Evolutionary conservation across 192 early-diverging fungal species (phyloP), one percentile per base, ranked within the genome.

Genomic region (Backusella westeae): DNA sequence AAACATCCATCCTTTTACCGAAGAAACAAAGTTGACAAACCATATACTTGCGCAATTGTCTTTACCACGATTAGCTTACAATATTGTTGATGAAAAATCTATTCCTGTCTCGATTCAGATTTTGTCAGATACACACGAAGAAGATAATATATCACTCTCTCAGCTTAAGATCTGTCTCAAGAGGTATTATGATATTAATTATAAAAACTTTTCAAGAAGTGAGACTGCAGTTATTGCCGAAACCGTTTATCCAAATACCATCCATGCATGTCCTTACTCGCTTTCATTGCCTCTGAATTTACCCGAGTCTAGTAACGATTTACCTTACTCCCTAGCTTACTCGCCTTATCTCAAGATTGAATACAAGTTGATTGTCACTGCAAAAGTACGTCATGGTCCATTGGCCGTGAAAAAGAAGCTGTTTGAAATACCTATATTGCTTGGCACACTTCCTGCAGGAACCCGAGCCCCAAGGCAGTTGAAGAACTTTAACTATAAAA

Each of bases 401-500:
- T 36, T 74, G 34, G 26, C 23, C 19, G 12, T 38, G 7, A 74
- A 52, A 23, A 74, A 74, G 35, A 56, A 63, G 23, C 15, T 74
- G 36, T 74, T 52, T 74, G 72, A 59, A 17, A 63, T 42, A 65
- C 72, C 72, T 6, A 63, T 74, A 23, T 14, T 26, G 4, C 53
- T 74, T n/a, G 72, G 72, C 3, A 74, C 72, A 42, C 36, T 74
- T 15, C 56, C 72, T 14, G n/a, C 53, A 32, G 72, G 72, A 1
- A 26, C 32, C 1, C 52, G 12, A 15, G 53, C 53, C 3, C 72
- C 72, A 5, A n/a, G 68, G 23, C 68, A 69, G 12, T 38, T 69
- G 19, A 36, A 69, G 10, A 12, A 7, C 7, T 69, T 39, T 38
- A 41, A 35, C 3, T 19, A 69, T 39, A 41, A 41, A 23, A 41